Conservation (phyloP, 257 asterid species). For the Penstemon barbatus region DNA sequence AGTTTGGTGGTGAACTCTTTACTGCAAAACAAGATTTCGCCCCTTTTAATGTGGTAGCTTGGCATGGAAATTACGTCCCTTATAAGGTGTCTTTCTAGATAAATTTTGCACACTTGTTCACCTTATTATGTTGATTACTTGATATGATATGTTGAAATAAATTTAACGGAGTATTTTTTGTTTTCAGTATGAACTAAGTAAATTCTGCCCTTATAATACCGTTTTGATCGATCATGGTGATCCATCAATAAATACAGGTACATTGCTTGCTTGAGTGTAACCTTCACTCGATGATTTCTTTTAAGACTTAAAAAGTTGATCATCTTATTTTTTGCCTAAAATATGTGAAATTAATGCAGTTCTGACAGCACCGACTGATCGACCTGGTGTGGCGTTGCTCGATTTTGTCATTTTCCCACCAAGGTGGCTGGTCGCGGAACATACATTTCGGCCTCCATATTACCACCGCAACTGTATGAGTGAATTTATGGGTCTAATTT, state of each 20-base stretch:
- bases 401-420: conserved; percentile 99
- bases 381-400: conserved; percentile 92
- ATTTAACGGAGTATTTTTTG: too few species aligned
- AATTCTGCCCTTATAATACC: conserved; percentile 92
- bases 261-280: conserved; percentile 1
- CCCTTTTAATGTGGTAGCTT: conserved; percentile 93
- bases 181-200: conserved; percentile 85
- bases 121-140: too few species aligned
- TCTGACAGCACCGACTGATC: conserved; percentile 91
- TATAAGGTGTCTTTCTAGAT: conserved; percentile 58
- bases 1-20: conserved; percentile 93
- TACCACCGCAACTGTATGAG: conserved; percentile 99
- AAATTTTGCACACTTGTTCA: neutral
- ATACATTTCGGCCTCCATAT: conserved; percentile 97
- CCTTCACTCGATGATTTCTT: neutral
- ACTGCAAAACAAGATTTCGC: conserved; percentile 95
- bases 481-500: conserved; percentile 94
- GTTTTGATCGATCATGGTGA: conserved; percentile 91
- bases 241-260: conserved; percentile 97
- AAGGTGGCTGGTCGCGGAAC: conserved; percentile 95
- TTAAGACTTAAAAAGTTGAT: neutral
- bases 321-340: conserved; percentile 13
- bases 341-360: conserved; percentile 53
- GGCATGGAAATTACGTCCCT: conserved; percentile 97
- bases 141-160: too few species aligned